Conservation (phyloP, 1,139 yeast genomes). For the Sugiyamaella japonica region DNA sequence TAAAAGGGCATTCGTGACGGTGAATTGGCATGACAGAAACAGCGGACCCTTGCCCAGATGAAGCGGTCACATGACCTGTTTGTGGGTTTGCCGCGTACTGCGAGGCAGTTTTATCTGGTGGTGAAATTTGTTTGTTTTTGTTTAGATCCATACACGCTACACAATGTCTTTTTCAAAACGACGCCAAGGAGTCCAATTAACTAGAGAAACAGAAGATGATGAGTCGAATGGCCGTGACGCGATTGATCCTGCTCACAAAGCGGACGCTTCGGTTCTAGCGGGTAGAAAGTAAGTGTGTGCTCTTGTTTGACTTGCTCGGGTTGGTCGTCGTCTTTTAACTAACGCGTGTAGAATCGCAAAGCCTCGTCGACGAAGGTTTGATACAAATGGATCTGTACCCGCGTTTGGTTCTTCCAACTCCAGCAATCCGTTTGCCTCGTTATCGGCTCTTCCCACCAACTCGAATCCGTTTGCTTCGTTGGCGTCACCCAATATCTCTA, state of each 20-base stretch:
- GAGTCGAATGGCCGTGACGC: constrained; percentile 36
- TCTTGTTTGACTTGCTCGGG: not conserved
- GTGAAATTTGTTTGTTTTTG: constrained; percentile 4
- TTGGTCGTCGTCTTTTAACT: not conserved
- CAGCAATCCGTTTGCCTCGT: constrained; percentile 5
- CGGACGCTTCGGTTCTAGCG: constrained; percentile 65
- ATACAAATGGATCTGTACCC: constrained; percentile 15
- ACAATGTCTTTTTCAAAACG: constrained; percentile 23
- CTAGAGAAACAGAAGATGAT: constrained; percentile 48
- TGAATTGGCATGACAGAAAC: not conserved
- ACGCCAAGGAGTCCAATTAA: constrained; percentile 30
- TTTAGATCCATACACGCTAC: not conserved
- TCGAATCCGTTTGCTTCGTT: constrained; percentile 28
- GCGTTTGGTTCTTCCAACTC: constrained; percentile 20
- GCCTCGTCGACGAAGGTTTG: constrained; percentile 49
- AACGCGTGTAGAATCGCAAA: constrained; percentile 45
- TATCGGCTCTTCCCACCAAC: constrained; percentile 11
- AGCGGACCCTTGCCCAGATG: too few relatives aligned
- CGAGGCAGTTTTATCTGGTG: not conserved
- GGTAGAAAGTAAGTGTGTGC: constrained; percentile 51
- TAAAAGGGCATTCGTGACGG: constrained; percentile 6
- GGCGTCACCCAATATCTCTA: constrained; percentile 15
- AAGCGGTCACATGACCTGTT: not conserved
- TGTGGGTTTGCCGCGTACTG: not conserved
- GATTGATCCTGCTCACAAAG: constrained; percentile 43